These are phyloP conservation scores for Psilocybe azurescens DNA, from an alignment of 768 basidiomycete species.

Conservation along the genomic window DNA sequence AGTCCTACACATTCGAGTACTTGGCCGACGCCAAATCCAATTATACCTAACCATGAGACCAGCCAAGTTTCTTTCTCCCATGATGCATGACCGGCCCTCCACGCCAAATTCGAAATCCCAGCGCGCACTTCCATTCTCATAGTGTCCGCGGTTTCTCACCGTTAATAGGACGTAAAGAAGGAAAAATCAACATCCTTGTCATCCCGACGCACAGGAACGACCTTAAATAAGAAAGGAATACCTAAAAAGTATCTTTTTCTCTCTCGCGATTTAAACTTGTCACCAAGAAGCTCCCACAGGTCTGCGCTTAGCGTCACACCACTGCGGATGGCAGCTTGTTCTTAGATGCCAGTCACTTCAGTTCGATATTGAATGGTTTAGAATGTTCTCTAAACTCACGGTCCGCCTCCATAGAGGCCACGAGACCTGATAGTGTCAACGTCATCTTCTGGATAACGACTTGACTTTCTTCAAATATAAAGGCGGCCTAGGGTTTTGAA, in stretches of 20 bases:
- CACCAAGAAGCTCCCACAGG: not conserved
- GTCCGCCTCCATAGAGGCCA: not conserved
- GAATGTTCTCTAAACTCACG: not conserved
- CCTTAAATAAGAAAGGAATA: not conserved
- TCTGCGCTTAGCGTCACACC: not conserved
- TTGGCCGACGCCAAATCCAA: not conserved
- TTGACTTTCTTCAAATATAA: not conserved
- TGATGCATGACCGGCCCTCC: not conserved
- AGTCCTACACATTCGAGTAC: not conserved
- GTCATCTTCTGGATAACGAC: not conserved
- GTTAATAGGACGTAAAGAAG: not conserved
- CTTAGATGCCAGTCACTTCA: not conserved
- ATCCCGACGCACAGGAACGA: not conserved
- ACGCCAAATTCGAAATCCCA: not conserved
- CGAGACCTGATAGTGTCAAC: not conserved
- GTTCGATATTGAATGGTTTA: not conserved
- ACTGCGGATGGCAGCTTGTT: slow-evolving; percentile 1
- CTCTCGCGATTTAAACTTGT: not conserved
- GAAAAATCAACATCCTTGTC: not conserved
- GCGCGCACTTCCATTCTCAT: slow-evolving; percentile 7
- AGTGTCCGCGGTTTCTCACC: not conserved
- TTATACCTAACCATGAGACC: not conserved
- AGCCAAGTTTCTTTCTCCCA: slow-evolving; percentile 16
- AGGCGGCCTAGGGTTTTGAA: not conserved
- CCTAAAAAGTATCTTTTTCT: slow-evolving; percentile 2